phyloP scores from a whole-genome alignment of 768 basidiomycete genomes.

The Lactarius sp. region DNA sequence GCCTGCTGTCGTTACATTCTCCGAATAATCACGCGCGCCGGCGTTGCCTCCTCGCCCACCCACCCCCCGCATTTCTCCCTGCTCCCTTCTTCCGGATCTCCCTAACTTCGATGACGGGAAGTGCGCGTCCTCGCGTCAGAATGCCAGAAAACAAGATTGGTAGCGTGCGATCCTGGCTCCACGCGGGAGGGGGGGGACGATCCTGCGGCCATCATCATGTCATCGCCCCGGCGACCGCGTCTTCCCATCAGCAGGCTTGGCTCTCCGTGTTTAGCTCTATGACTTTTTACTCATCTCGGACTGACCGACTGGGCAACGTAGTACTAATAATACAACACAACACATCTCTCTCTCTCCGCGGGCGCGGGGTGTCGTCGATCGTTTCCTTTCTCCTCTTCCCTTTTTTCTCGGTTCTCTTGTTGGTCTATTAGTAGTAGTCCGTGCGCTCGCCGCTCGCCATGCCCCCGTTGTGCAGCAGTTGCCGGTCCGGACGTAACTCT shows the following conservation, averaged over 20 bases:
- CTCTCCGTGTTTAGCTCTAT: no score
- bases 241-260: not conserved
- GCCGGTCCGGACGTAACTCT: not conserved
- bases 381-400: not conserved
- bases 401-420: not conserved
- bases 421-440: not conserved
- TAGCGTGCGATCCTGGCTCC: conserved; percentile 2
- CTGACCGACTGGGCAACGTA: no score
- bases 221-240: not conserved
- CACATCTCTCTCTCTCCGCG: no score
- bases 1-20: no score
- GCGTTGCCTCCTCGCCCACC: not conserved
- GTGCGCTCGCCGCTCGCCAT: not conserved
- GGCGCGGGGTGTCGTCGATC: no score
- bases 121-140: not conserved
- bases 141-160: conserved; percentile 1
- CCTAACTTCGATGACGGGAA: conserved; percentile 14
- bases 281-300: no score
- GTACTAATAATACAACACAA: no score
- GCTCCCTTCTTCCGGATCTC: not conserved
- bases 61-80: not conserved
- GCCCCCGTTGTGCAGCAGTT: not conserved
- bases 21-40: not conserved
- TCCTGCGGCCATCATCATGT: not conserved
- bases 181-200: conserved; percentile 33